Base-by-base conservation (phyloP, 1,139 yeast species). In the Hansenula sp. region DNA sequence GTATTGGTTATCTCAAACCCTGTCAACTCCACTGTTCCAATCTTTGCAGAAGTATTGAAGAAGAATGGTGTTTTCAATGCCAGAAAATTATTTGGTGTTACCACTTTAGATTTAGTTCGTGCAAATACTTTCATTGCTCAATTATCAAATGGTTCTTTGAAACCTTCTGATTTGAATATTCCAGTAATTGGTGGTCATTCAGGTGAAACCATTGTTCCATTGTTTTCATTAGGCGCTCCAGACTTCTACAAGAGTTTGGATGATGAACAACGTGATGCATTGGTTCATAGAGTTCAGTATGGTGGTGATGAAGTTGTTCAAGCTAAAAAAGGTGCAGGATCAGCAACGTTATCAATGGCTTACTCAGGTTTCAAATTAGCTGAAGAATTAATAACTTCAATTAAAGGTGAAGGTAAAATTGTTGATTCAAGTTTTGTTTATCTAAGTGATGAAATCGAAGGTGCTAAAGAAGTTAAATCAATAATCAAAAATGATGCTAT, bases 231-330 rank as follows among this genome's bases (percentile, higher is more conserved):
- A 48, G 68, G 77, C 40, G 62, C 71, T 43, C 80, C 86, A 59
- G 70, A 79, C 49, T 70, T 68, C 50, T 81, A 78, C 68, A 68
- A 70, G 53, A 53, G 63, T 52, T 68, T 79, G 58, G 69, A 68
- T 46, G 63, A 68, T 41, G 84, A 79, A 53, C 71, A 76, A 59
- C 75, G 83, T 61, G 87, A 81, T 62, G 76, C 80, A 47, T 76
- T 90, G 59, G 77, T 88, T 61, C 79, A 87, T 76, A 83, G 96
- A 70, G 89, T 90, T 63, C 97, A 90, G 72, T 89, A 84, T 64
- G 98, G 97, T 64, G 97, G 97, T 70, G 97, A 91, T 65, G 97
- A 91, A 72, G 95, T 91, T 57, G 97, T 91, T 58, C 76, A 85
- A 71, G 97, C 97, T 59, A 91, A 91, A 75, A 84, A 88, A 65